phyloP scores from a whole-genome alignment of 2,329 filamentous ascomycete genomes.

The Metarhizium rileyi region DNA sequence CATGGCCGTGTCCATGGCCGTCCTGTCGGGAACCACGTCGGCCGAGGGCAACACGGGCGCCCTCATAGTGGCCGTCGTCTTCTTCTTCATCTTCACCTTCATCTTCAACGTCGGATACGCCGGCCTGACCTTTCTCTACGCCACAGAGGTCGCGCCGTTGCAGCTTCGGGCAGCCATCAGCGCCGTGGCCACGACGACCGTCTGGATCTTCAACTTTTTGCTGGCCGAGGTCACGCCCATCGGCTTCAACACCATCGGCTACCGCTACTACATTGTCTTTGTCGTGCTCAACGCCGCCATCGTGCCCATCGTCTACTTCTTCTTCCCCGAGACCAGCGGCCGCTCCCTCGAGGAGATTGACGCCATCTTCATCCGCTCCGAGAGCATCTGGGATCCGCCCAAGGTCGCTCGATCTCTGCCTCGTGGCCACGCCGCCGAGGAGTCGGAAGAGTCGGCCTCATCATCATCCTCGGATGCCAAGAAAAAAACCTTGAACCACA shows the following conservation, averaged over 20 bases:
- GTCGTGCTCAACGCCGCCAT: slow-evolving; percentile 32
- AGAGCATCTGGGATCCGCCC: slow-evolving; percentile 7
- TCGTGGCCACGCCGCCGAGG: background rate
- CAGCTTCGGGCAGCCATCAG: slow-evolving; percentile 34
- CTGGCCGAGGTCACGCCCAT: slow-evolving; percentile 54
- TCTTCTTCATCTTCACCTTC: slow-evolving; percentile 59
- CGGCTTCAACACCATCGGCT: slow-evolving; percentile 48
- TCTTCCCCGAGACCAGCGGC: slow-evolving; percentile 19
- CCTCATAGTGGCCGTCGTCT: slow-evolving; percentile 21
- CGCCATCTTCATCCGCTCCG: slow-evolving; percentile 12
- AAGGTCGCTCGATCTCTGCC: background rate
- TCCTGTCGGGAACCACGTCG: slow-evolving; percentile 17
- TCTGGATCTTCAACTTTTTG: slow-evolving; percentile 30
- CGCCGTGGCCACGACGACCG: slow-evolving; percentile 40
- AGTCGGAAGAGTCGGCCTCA: background rate
- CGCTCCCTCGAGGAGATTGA: slow-evolving; percentile 21
- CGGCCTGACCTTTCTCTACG: slow-evolving; percentile 50
- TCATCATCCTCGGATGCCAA: background rate
- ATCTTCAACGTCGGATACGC: slow-evolving; percentile 57
- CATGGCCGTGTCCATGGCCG: slow-evolving; percentile 18
- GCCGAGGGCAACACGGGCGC: slow-evolving; percentile 14
- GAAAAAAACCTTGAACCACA: background rate
- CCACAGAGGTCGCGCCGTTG: slow-evolving; percentile 42
- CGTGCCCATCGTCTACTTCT: slow-evolving; percentile 28
- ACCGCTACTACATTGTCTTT: slow-evolving; percentile 38